Evolutionary conservation across 2,329 filamentous ascomycete genomes (phyloP).

Genomic region (Emergomyces africanus): DNA sequence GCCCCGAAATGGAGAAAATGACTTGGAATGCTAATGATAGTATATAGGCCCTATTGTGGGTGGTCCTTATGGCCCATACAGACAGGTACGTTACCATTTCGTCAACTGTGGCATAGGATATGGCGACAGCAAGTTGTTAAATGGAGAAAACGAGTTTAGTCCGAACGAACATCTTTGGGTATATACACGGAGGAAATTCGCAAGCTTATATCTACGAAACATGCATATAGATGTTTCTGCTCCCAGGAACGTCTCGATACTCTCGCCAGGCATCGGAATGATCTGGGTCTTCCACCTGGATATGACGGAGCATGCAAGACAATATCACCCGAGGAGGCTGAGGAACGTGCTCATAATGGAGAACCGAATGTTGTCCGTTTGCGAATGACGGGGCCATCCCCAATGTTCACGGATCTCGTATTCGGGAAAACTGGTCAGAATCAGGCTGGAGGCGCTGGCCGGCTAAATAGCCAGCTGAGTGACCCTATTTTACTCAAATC

Average conservation of each 20-base stretch:
- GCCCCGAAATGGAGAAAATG: not conserved
- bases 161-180: slow-evolving; percentile 54
- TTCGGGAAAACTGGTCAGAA: slow-evolving; percentile 51
- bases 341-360: slow-evolving; percentile 53
- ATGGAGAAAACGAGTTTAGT: slow-evolving; percentile 38
- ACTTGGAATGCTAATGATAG: slow-evolving; percentile 4
- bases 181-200: slow-evolving; percentile 58
- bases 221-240: slow-evolving; percentile 93
- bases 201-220: slow-evolving; percentile 53
- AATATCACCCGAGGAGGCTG: slow-evolving; percentile 54
- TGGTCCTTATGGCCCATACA: slow-evolving; percentile 74
- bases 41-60: slow-evolving; percentile 59
- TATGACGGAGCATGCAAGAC: slow-evolving; percentile 64
- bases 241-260: slow-evolving; percentile 54
- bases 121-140: not conserved
- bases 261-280: slow-evolving; percentile 51
- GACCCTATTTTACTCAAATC: slow-evolving; percentile 86
- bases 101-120: not conserved
- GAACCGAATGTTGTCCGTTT: slow-evolving; percentile 69
- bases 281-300: slow-evolving; percentile 44
- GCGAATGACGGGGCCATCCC: slow-evolving; percentile 48
- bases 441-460: slow-evolving; percentile 23
- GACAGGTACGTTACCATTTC: slow-evolving; percentile 47
- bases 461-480: slow-evolving; percentile 42
- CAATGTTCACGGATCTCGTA: slow-evolving; percentile 61